These are phyloP conservation scores for Pelargonium citronellum DNA, from an alignment of 441 rosid species.

Conservation along the genomic window DNA sequence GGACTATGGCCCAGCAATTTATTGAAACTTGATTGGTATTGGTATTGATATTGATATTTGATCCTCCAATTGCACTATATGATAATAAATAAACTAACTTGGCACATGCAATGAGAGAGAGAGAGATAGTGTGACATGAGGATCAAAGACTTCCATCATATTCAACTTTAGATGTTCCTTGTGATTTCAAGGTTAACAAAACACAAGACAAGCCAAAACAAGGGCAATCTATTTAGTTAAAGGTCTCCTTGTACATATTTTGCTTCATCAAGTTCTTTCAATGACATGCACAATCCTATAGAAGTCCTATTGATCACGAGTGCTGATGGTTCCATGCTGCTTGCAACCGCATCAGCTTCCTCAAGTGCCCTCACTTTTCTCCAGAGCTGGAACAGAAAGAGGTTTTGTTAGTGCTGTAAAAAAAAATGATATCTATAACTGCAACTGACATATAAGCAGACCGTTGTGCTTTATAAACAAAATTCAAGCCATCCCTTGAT, in stretches of 20 bases:
- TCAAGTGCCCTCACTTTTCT: constrained; percentile 63
- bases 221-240: neutral
- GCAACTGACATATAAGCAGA: no score
- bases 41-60: neutral
- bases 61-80: neutral
- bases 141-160: no score
- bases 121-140: no score
- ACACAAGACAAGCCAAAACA: no score
- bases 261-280: neutral
- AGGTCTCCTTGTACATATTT: neutral
- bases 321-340: neutral
- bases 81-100: neutral
- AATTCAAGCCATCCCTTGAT: no score
- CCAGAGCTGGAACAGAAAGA: constrained; percentile 56
- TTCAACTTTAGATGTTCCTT: no score
- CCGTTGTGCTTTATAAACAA: no score
- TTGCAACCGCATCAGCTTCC: constrained; percentile 16
- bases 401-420: constrained; percentile 3
- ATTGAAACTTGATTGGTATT: neutral
- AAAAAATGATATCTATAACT: no score
- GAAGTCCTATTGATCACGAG: neutral
- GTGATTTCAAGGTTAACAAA: no score
- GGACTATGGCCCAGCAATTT: neutral
- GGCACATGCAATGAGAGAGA: neutral
- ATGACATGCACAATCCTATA: neutral